Evolutionary conservation across 805 yeast genomes (phyloP).

Genomic region (Pichia thaimueangensis): DNA sequence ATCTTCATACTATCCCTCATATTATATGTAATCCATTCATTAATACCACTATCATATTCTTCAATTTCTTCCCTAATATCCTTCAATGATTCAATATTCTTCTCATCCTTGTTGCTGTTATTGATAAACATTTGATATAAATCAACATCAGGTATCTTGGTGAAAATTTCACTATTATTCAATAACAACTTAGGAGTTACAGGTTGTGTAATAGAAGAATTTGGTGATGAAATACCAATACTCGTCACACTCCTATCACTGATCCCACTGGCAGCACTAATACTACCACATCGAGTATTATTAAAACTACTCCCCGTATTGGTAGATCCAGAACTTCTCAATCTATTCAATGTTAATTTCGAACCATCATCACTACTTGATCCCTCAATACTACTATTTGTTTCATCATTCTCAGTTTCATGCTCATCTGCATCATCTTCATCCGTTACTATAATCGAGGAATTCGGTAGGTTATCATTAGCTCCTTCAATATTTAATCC

Average conservation of each 20-base stretch:
- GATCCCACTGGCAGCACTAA: background rate
- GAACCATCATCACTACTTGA: background rate
- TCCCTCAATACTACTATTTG: background rate
- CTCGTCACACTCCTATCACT: background rate
- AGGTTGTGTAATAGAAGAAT: background rate
- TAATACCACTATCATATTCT: slow-evolving; percentile 50
- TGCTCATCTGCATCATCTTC: background rate
- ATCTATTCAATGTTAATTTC: background rate
- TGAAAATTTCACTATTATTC: background rate
- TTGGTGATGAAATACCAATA: background rate
- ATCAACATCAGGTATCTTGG: slow-evolving; percentile 8
- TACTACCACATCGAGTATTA: background rate
- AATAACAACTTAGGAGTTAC: background rate
- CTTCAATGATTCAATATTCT: slow-evolving; percentile 36
- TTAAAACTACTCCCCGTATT: background rate
- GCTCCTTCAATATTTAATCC: background rate
- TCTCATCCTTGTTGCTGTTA: slow-evolving; percentile 18
- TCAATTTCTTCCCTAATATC: slow-evolving; percentile 38
- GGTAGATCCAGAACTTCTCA: background rate
- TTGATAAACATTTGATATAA: slow-evolving; percentile 1
- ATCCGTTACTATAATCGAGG: background rate
- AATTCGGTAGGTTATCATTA: background rate
- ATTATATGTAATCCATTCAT: slow-evolving; percentile 20
- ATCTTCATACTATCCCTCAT: slow-evolving; percentile 7
- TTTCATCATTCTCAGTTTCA: background rate